phyloP scores from a whole-genome alignment of 805 yeast genomes.

The Metschnikowia vanudenii region DNA sequence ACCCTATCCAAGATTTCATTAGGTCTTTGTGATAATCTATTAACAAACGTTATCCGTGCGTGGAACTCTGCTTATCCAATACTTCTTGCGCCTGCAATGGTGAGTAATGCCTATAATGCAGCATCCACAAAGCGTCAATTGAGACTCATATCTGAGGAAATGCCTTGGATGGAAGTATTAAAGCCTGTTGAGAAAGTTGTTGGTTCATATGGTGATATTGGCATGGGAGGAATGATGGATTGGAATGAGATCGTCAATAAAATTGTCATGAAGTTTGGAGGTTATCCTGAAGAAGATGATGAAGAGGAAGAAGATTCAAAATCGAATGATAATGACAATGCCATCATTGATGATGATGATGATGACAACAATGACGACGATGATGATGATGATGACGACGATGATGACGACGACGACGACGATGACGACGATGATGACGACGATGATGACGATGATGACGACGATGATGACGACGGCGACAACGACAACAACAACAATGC shows the following conservation, averaged over 20 bases:
- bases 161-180: slow-evolving; percentile 93
- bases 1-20: slow-evolving; percentile 84
- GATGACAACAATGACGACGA: slow-evolving; percentile 34
- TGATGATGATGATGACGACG: slow-evolving; percentile 36
- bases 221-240: slow-evolving; percentile 99
- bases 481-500: slow-evolving; percentile 22
- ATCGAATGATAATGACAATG: slow-evolving; percentile 37
- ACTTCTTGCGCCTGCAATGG: slow-evolving; percentile 93
- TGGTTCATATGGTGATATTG: slow-evolving; percentile 92
- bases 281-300: slow-evolving; percentile 50
- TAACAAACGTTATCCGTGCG: slow-evolving; percentile 88
- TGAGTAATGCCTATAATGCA: slow-evolving; percentile 85
- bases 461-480: slow-evolving; percentile 35
- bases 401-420: slow-evolving; percentile 43
- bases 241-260: slow-evolving; percentile 91
- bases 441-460: slow-evolving; percentile 38
- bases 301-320: slow-evolving; percentile 36
- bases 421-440: slow-evolving; percentile 45
- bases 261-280: slow-evolving; percentile 66
- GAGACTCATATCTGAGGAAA: slow-evolving; percentile 73
- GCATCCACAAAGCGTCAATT: slow-evolving; percentile 85
- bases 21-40: slow-evolving; percentile 88
- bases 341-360: slow-evolving; percentile 25
- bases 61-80: slow-evolving; percentile 94
- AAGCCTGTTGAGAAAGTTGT: slow-evolving; percentile 93